Evolutionary conservation across 257 asterid species (phyloP).

Genomic region (Penstemon barbatus): DNA sequence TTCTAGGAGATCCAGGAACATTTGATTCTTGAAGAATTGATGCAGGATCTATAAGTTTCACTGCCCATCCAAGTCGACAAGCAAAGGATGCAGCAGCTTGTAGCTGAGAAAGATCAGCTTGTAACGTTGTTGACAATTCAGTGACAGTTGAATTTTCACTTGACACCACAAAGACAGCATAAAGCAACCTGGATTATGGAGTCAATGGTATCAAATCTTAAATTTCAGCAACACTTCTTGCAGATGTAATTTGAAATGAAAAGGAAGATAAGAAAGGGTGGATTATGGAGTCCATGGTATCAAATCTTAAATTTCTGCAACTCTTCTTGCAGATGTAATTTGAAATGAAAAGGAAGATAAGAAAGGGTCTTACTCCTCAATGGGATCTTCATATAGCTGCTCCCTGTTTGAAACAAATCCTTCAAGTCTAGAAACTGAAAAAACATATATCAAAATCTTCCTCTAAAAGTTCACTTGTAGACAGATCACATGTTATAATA

Average conservation of each 20-base stretch:
- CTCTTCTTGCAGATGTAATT: slow-evolving; percentile 28
- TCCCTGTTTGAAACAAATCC: slow-evolving; percentile 99
- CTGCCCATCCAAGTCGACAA: slow-evolving; percentile 99
- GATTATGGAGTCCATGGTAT: slow-evolving; percentile 28
- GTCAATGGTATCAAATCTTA: slow-evolving; percentile 31
- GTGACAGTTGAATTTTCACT: slow-evolving; percentile 97
- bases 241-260: slow-evolving; percentile 26
- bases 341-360: slow-evolving; percentile 20
- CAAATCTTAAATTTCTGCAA: slow-evolving; percentile 29
- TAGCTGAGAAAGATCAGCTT: slow-evolving; percentile 94
- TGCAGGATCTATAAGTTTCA: slow-evolving; percentile 88
- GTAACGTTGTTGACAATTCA: slow-evolving; percentile 89
- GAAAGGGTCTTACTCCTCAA: slow-evolving; percentile 79
- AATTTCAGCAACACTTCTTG: slow-evolving; percentile 24
- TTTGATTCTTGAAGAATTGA: slow-evolving; percentile 84
- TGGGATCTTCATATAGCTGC: slow-evolving; percentile 98
- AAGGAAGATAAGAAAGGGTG: slow-evolving; percentile 36
- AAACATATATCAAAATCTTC: slow-evolving; percentile 32
- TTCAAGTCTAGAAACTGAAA: slow-evolving; percentile 99
- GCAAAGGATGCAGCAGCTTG: slow-evolving; percentile 99
- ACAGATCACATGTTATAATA: slow-evolving; percentile 8
- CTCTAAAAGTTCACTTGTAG: slow-evolving; percentile 18
- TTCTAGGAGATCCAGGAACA: slow-evolving; percentile 69
- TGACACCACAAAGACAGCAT: slow-evolving; percentile 98
- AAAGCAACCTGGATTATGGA: slow-evolving; percentile 77